Evolutionary conservation across 164 flowering plant genomes (phyloP).

Genomic region (Vitis vinifera): ASM3070453v1 NC_081813.1:3694501-3695000

Average conservation of each 20-base stretch:
- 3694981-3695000: neutral
- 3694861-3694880: conserved; percentile 65
- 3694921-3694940: conserved; percentile 82
- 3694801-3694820: conserved; percentile 31
- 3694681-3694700: conserved; percentile 92
- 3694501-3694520: neutral
- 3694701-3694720: conserved; percentile 78
- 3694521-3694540: neutral
- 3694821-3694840: conserved; percentile 46
- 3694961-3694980: conserved; percentile 24
- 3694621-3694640: conserved; percentile 78
- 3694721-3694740: conserved; percentile 56
- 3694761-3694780: conserved; percentile 25
- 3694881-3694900: conserved; percentile 39
- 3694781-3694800: conserved; percentile 3
- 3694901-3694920: conserved; percentile 50
- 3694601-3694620: conserved; percentile 89
- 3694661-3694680: conserved; percentile 98
- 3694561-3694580: conserved; percentile 93
- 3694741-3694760: conserved; percentile 79
- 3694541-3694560: conserved; percentile 58
- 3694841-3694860: conserved; percentile 78
- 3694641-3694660: conserved; percentile 97
- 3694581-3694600: conserved; percentile 97
- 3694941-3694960: conserved; percentile 89